These are phyloP conservation scores for Nakaseomyces delphensis DNA, from an alignment of 1,139 yeast species.

Conservation along the genomic window DNA sequence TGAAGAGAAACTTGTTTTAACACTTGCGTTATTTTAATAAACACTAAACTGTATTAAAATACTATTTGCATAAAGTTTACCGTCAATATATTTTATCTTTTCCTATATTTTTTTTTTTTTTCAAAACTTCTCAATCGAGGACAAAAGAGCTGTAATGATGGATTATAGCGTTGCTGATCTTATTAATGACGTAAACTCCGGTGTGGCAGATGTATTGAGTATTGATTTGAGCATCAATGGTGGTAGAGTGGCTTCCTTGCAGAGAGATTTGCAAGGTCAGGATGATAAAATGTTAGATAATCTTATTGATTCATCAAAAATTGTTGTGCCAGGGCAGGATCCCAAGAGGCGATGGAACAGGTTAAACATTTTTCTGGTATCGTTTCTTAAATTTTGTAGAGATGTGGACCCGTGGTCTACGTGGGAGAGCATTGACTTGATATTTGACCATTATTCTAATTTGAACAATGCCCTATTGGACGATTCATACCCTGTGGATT, in stretches of 20 bases:
- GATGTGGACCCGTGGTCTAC: conserved; percentile 31
- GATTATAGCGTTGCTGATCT: conserved; percentile 1
- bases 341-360: conserved; percentile 23
- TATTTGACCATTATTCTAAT: conserved; percentile 26
- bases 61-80: no score
- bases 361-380: conserved; percentile 24
- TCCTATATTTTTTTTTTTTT: no score
- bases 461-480: conserved; percentile 26
- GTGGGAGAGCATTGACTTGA: conserved; percentile 27
- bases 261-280: conserved; percentile 17
- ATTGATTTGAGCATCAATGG: conserved; percentile 21
- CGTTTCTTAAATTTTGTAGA: conserved; percentile 24
- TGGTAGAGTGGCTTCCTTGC: conserved; percentile 20
- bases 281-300: conserved; percentile 15
- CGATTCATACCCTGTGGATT: conserved; percentile 26
- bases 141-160: neutral
- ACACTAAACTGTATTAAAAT: no score
- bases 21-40: no score
- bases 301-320: conserved; percentile 19
- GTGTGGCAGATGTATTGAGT: conserved; percentile 6
- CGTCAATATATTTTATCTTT: no score
- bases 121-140: neutral
- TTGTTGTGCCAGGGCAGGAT: conserved; percentile 15
- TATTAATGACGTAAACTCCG: neutral
- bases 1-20: no score